These are phyloP conservation scores for Fusarium hainanense DNA, from an alignment of 2,329 filamentous ascomycete genomes.

Conservation along the genomic window DNA sequence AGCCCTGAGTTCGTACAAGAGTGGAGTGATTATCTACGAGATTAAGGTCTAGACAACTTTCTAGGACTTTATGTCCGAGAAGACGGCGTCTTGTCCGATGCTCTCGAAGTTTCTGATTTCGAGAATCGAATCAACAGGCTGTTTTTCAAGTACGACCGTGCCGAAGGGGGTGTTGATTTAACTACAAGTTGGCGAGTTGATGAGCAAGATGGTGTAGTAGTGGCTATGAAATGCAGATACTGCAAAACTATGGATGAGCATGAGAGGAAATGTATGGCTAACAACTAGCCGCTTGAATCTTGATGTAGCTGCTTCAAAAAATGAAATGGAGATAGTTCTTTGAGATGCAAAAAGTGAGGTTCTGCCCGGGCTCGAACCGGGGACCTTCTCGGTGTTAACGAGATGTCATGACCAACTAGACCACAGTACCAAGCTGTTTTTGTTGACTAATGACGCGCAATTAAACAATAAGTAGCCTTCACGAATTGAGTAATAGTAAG, in stretches of 20 bases:
- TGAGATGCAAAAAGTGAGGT: background rate
- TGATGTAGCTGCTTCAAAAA: accelerated
- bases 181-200: background rate
- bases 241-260: background rate
- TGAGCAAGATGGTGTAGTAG: background rate
- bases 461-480: too few species aligned
- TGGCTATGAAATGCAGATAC: background rate
- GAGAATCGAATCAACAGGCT: background rate
- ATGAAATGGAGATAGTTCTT: background rate
- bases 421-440: background rate
- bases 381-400: background rate
- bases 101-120: background rate
- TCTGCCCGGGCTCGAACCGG: background rate
- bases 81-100: background rate
- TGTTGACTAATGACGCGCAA: too few species aligned
- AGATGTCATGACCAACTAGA: background rate
- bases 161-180: background rate
- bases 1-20: background rate
- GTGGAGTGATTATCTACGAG: background rate
- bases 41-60: background rate
- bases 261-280: background rate
- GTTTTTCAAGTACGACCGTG: background rate
- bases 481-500: too few species aligned
- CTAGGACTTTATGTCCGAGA: background rate
- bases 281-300: background rate